phyloP scores from a whole-genome alignment of 148 eudicot species.

The Dianthus caryophyllus region DNA sequence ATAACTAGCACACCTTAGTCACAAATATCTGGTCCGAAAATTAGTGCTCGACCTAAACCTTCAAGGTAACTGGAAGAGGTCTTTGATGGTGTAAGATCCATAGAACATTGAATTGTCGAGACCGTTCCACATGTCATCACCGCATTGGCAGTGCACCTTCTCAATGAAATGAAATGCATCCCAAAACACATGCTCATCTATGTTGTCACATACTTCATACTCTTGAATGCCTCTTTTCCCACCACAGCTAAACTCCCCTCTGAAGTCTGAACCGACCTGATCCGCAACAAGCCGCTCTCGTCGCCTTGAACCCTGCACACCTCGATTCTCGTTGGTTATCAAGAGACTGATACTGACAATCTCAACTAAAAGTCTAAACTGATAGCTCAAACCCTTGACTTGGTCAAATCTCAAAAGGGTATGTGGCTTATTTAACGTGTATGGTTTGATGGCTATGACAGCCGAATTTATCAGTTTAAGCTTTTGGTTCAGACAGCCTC shows the following conservation, averaged over 20 bases:
- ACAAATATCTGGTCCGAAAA: too few relatives aligned
- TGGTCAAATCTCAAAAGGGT: too few relatives aligned
- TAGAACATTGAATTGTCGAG: neutral
- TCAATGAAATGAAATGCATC: slow-evolving; percentile 28
- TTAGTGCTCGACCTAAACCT: too few relatives aligned
- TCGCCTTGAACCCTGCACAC: slow-evolving; percentile 32
- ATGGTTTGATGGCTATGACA: too few relatives aligned
- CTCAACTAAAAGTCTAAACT: too few relatives aligned
- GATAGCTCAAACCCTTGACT: too few relatives aligned
- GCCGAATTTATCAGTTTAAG: too few relatives aligned
- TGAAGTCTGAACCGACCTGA: slow-evolving; percentile 32
- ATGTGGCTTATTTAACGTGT: too few relatives aligned
- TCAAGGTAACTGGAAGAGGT: slow-evolving; percentile 22
- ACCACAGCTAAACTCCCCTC: slow-evolving; percentile 45
- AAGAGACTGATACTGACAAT: too few relatives aligned
- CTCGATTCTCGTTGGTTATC: too few relatives aligned
- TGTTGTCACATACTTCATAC: slow-evolving; percentile 25
- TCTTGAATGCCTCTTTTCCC: slow-evolving; percentile 29
- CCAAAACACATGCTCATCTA: slow-evolving; percentile 26
- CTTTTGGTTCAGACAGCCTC: too few relatives aligned
- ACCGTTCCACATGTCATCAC: slow-evolving; percentile 23
- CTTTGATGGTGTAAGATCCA: slow-evolving; percentile 14
- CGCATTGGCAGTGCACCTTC: slow-evolving; percentile 16
- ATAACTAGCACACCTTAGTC: too few relatives aligned
- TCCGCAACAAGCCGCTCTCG: slow-evolving; percentile 43